Conservation (phyloP, 768 basidiomycete species). For the Gloeophyllum trabeum region DNA sequence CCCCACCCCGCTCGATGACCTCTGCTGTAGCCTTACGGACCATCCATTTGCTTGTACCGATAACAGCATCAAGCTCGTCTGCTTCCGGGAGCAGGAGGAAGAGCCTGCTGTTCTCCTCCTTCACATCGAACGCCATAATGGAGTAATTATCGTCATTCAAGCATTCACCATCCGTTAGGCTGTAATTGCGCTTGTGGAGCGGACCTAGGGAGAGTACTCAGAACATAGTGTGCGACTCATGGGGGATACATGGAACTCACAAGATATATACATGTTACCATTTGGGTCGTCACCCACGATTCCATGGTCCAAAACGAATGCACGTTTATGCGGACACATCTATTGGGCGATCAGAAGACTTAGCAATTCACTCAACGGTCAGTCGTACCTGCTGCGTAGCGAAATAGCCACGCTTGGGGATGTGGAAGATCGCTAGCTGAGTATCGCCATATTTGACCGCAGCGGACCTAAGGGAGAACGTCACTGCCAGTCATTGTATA, state of each 20-base stretch:
- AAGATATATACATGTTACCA: slow-evolving; percentile 38
- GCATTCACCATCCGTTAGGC: slow-evolving; percentile 42
- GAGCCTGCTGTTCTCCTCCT: slow-evolving; percentile 30
- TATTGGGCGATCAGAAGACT: too few relatives aligned
- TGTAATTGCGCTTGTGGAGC: slow-evolving; percentile 59
- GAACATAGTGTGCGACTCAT: not conserved
- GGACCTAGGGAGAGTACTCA: slow-evolving; percentile 28
- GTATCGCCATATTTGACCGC: slow-evolving; percentile 54
- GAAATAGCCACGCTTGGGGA: slow-evolving; percentile 46
- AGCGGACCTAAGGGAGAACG: slow-evolving; percentile 18
- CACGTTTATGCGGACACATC: slow-evolving; percentile 41
- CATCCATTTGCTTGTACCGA: slow-evolving; percentile 59
- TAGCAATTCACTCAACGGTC: too few relatives aligned
- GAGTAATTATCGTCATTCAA: slow-evolving; percentile 47
- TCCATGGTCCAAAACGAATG: slow-evolving; percentile 62
- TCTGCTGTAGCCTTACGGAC: slow-evolving; percentile 39
- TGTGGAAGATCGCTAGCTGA: slow-evolving; percentile 58
- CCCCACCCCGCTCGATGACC: slow-evolving; percentile 14
- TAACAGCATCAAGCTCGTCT: slow-evolving; percentile 42
- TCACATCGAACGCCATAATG: slow-evolving; percentile 51
- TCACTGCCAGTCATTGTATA: not conserved
- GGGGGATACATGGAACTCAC: slow-evolving; percentile 19
- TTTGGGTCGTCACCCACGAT: slow-evolving; percentile 54
- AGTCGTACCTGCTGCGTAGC: slow-evolving; percentile 54
- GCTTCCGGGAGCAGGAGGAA: slow-evolving; percentile 39